Evolutionary conservation across 225 moss, liverwort and hornwort genomes (phyloP), one percentile per base, ranked within the genome.

Genomic region (Marchantia paleacea): DNA sequence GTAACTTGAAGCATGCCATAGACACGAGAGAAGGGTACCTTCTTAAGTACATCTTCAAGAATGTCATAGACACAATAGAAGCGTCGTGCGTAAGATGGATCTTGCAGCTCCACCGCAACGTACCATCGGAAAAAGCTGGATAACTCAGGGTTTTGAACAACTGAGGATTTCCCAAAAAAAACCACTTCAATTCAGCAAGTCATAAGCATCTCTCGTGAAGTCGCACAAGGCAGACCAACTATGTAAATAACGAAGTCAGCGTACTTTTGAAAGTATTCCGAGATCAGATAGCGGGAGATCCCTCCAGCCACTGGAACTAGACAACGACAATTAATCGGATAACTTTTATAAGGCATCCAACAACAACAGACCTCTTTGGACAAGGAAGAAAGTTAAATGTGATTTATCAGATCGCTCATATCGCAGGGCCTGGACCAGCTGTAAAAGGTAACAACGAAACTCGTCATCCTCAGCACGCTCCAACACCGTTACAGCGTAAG

Each of bases 391-490:
- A 8, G 93, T 88, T 31, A 96, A 83, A 72, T 91, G 95, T 74
- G 95, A 96, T 69, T 96, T 96, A 81, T 96, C 95, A 67, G 93
- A 96, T 71, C 95, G 90, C 80, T 96, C 95, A 85, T 93, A 96
- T 29, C 95, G 90, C 71, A 96, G 88, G 84, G 95, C 95, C 80
- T 96, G 95, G 39, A 96, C 95, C 68, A 96, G 88, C 79, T 93
- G 95, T 75, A 96, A 85, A 79, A 96, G 85, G 82, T 96, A 96
- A 85, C 95, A 96, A 79, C 93, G 90, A 84, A 96, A 84, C 51
- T 96, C 95, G 83, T 93, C 95, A 82, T 96, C 95, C 65, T 92
- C 95, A 28, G 95, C 95, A 78, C 95, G 89, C 82, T 93, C 95
- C 26, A 96, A 85, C 61, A 96, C 95, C n/a, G 93, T 93, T 26